Percentiles rank a stretch among this genome's conserved stretches.
Conservation (phyloP, 2,329 filamentous ascomycete species). For the Aspergillaceae sp. region DNA sequence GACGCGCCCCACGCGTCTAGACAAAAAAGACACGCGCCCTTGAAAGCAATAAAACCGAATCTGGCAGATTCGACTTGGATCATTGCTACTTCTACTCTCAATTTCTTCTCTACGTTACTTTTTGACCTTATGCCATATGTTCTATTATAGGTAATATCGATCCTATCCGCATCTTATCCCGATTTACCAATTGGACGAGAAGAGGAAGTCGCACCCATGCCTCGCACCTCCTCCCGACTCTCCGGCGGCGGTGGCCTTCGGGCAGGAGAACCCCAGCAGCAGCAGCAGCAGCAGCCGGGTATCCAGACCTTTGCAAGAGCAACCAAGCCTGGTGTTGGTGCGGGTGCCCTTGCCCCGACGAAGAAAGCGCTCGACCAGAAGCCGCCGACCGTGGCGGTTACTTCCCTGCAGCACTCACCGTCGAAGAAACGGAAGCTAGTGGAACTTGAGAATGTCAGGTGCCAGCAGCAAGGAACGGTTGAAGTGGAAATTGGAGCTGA, state of each 20-base stretch:
- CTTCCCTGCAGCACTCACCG: constrained; percentile 22
- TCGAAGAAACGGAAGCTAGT: constrained; percentile 35
- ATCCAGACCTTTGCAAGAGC: constrained; percentile 39
- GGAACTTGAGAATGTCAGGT: constrained; percentile 18
- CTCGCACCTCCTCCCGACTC: constrained; percentile 22
- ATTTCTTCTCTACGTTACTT: constrained; percentile 2
- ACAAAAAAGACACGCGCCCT: not conserved
- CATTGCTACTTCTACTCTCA: not conserved
- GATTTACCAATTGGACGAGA: not conserved
- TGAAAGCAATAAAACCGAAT: not conserved
- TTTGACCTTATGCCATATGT: constrained; percentile 1
- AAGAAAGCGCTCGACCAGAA: constrained; percentile 19
- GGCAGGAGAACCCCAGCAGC: no score
- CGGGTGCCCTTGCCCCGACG: constrained; percentile 5
- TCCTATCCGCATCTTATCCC: constrained; percentile 1
- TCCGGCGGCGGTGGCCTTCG: constrained; percentile 14
- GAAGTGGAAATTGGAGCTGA: constrained; percentile 14
- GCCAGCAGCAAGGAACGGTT: not conserved
- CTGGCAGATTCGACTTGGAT: not conserved
- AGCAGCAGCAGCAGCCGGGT: constrained; percentile 25
- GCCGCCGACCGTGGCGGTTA: constrained; percentile 16
- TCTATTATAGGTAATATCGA: constrained; percentile 3
- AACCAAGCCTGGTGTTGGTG: constrained; percentile 31
- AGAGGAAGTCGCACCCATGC: constrained; percentile 15
- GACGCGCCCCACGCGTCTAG: constrained; percentile 2